phyloP scores from a whole-genome alignment of 805 yeast species.

The Scheffersomyces lignosus region DNA sequence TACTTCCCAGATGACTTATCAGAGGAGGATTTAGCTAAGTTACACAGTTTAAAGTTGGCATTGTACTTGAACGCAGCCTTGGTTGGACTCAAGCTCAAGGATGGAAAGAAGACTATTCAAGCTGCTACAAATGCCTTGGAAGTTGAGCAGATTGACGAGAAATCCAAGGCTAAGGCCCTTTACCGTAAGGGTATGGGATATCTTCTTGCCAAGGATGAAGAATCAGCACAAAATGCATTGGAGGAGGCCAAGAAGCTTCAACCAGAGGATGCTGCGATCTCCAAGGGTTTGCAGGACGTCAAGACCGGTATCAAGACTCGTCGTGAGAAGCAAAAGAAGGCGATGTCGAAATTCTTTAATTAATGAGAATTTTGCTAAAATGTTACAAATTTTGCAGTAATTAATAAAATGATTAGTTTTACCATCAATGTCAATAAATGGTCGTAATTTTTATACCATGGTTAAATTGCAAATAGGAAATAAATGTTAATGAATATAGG shows the following conservation, averaged over 20 bases:
- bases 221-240: constrained; percentile 65
- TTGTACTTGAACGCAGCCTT: constrained; percentile 73
- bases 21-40: constrained; percentile 49
- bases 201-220: constrained; percentile 62
- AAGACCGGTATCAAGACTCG: constrained; percentile 52
- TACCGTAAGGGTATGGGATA: constrained; percentile 85
- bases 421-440: too few species aligned
- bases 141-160: constrained; percentile 56
- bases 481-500: too few species aligned
- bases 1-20: constrained; percentile 71
- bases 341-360: constrained; percentile 66
- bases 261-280: constrained; percentile 73
- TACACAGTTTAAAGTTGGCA: constrained; percentile 59
- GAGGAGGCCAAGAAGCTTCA: constrained; percentile 62
- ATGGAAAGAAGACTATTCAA: constrained; percentile 52
- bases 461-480: too few species aligned
- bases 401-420: too few species aligned
- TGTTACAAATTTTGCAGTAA: too few species aligned
- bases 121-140: constrained; percentile 70
- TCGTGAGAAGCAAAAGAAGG: constrained; percentile 68
- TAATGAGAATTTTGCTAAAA: not conserved
- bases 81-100: constrained; percentile 63
- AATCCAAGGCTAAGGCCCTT: constrained; percentile 78
- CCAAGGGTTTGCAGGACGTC: constrained; percentile 62
- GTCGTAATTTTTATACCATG: too few species aligned